Conservation (phyloP, 768 basidiomycete species). For the Trametopsis cervina region DNA sequence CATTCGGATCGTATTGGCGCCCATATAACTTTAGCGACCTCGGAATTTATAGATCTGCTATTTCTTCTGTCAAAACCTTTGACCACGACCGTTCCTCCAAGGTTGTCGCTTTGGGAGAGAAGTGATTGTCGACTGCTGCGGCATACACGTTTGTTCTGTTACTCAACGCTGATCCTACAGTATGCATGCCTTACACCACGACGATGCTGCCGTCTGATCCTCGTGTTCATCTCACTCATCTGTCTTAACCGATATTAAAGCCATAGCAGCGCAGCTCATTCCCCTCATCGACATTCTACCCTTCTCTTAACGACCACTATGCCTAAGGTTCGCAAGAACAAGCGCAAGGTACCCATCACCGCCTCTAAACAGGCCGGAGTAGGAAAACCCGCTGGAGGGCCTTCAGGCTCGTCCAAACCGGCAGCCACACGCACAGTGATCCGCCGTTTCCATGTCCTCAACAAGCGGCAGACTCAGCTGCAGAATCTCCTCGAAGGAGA, state of each 20-base stretch:
- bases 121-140: too few species aligned
- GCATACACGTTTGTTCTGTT: too few species aligned
- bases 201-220: neutral
- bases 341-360: conserved; percentile 42
- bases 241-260: neutral
- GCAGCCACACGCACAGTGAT: conserved; percentile 67
- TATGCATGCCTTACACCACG: neutral
- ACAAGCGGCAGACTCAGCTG: conserved; percentile 62
- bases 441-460: conserved; percentile 70
- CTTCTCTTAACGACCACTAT: conserved; percentile 18
- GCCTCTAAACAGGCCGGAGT: conserved; percentile 7
- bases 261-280: neutral
- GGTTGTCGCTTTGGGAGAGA: too few species aligned
- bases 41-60: too few species aligned
- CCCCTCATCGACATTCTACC: neutral
- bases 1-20: too few species aligned
- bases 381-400: conserved; percentile 10
- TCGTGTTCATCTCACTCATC: neutral
- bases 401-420: conserved; percentile 38
- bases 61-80: too few species aligned
- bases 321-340: conserved; percentile 32
- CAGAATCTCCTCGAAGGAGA: conserved; percentile 20
- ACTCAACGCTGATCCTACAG: neutral
- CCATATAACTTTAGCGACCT: too few species aligned
- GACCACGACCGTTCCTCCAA: too few species aligned